Conservation (phyloP, 78 protist genomes). For the Dictyostelium purpureum region DNA sequence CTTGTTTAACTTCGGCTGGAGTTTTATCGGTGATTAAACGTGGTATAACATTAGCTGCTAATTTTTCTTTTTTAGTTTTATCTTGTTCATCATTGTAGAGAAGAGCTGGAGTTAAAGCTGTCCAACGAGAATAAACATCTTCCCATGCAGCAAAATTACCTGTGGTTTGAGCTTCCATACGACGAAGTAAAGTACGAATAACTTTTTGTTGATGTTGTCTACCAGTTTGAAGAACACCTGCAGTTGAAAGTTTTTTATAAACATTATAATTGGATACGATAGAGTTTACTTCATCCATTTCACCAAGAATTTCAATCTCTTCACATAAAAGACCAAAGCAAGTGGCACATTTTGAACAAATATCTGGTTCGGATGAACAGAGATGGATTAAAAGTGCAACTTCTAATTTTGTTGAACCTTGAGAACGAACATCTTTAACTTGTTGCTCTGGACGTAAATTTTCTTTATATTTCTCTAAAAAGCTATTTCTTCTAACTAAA, state of each 20-base stretch:
- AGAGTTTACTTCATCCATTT: constrained; percentile 31
- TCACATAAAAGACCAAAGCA: constrained; percentile 77
- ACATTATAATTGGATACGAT: constrained; percentile 53
- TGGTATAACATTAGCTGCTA: neutral
- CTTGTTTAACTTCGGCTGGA: constrained; percentile 44
- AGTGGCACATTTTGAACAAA: constrained; percentile 74
- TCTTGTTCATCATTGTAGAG: constrained; percentile 24
- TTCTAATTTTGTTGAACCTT: constrained; percentile 66
- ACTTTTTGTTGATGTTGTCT: constrained; percentile 83
- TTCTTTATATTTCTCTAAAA: constrained; percentile 57
- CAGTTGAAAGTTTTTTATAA: constrained; percentile 67
- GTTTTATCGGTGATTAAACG: constrained; percentile 18
- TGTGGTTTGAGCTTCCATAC: constrained; percentile 59
- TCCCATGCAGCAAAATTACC: constrained; percentile 86
- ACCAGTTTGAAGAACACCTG: constrained; percentile 70
- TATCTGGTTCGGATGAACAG: constrained; percentile 77
- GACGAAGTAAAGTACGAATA: constrained; percentile 65
- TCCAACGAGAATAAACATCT: constrained; percentile 67
- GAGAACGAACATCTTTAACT: constrained; percentile 59
- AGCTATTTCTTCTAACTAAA: constrained; percentile 30
- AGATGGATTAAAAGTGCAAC: constrained; percentile 77
- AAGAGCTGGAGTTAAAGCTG: constrained; percentile 34
- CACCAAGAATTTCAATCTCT: constrained; percentile 70
- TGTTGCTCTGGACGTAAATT: constrained; percentile 26
- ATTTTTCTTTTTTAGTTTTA: neutral